These are phyloP conservation scores for Aspergillus proliferans DNA, from an alignment of 2,329 filamentous ascomycete species.

Conservation along the genomic window DNA sequence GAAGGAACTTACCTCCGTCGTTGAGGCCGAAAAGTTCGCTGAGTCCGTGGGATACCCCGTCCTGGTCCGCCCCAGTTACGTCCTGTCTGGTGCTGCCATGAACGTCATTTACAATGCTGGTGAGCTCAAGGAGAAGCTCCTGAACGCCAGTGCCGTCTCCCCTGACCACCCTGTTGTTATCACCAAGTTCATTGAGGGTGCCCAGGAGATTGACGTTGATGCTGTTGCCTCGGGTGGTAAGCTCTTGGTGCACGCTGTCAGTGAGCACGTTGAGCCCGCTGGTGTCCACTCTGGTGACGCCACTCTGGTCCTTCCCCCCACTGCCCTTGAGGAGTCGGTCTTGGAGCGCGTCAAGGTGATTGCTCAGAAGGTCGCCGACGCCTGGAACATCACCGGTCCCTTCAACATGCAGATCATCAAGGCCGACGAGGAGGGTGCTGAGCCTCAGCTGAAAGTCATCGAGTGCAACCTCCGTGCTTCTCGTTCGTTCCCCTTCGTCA, in stretches of 20 bases:
- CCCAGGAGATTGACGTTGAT: conserved; percentile 93
- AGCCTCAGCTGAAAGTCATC: conserved; percentile 83
- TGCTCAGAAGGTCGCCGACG: conserved; percentile 90
- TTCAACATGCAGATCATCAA: conserved; percentile 99
- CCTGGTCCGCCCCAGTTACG: conserved; percentile 88
- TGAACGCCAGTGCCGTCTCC: conserved; percentile 82
- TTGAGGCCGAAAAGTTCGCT: conserved; percentile 82
- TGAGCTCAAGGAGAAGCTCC: conserved; percentile 90
- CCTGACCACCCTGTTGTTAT: conserved; percentile 98
- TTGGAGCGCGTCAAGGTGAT: conserved; percentile 92
- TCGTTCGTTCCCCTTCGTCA: conserved; percentile 95
- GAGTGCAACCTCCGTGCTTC: conserved; percentile 97
- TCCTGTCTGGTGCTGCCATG: conserved; percentile 97
- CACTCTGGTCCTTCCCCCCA: conserved; percentile 84
- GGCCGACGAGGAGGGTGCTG: conserved; percentile 67
- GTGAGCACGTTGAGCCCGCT: conserved; percentile 92
- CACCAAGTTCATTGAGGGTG: conserved; percentile 95
- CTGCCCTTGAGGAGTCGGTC: conserved; percentile 66
- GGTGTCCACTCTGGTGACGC: conserved; percentile 98
- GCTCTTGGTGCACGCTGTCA: conserved; percentile 83
- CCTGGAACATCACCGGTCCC: conserved; percentile 93
- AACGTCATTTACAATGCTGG: conserved; percentile 84
- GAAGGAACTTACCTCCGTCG: conserved; percentile 90
- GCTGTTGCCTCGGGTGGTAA: conserved; percentile 82
- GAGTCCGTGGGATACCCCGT: conserved; percentile 85